Evolutionary conservation across 345 rosid genomes (phyloP).

Genomic region (Capsella bursapastoris): DNA sequence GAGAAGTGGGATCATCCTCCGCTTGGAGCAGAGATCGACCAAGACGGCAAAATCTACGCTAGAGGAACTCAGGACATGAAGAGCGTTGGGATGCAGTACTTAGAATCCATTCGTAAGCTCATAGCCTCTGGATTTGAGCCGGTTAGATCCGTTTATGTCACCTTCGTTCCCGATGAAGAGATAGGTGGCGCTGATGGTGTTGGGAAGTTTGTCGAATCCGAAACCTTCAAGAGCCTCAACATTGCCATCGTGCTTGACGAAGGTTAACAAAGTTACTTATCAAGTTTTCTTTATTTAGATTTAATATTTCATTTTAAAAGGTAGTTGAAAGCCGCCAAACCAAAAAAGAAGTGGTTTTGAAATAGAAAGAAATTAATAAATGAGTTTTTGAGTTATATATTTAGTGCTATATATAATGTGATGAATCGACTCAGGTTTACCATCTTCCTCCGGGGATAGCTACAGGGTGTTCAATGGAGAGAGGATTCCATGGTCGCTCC

Average conservation of each 20-base stretch:
- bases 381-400: too few relatives aligned
- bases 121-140: slow-evolving; percentile 61
- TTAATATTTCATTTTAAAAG: too few relatives aligned
- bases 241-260: slow-evolving; percentile 76
- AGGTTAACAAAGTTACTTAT: neutral
- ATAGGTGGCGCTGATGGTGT: slow-evolving; percentile 85
- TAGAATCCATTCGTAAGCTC: slow-evolving; percentile 73
- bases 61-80: slow-evolving; percentile 96
- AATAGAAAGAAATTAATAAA: too few relatives aligned
- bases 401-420: too few relatives aligned
- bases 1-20: slow-evolving; percentile 73
- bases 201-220: slow-evolving; percentile 63
- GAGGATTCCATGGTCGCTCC: slow-evolving; percentile 76
- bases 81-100: slow-evolving; percentile 87
- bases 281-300: too few relatives aligned
- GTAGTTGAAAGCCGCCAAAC: too few relatives aligned
- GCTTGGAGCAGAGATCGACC: slow-evolving; percentile 68
- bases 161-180: slow-evolving; percentile 87
- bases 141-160: slow-evolving; percentile 61
- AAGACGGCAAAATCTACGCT: slow-evolving; percentile 65
- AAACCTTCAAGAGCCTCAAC: slow-evolving; percentile 57
- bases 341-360: too few relatives aligned
- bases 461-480: slow-evolving; percentile 74
- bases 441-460: slow-evolving; percentile 58
- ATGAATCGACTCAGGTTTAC: slow-evolving; percentile 54